Base-by-base conservation (phyloP, 495 filamentous ascomycete genomes). In the Hypoxylon rickii region DNA sequence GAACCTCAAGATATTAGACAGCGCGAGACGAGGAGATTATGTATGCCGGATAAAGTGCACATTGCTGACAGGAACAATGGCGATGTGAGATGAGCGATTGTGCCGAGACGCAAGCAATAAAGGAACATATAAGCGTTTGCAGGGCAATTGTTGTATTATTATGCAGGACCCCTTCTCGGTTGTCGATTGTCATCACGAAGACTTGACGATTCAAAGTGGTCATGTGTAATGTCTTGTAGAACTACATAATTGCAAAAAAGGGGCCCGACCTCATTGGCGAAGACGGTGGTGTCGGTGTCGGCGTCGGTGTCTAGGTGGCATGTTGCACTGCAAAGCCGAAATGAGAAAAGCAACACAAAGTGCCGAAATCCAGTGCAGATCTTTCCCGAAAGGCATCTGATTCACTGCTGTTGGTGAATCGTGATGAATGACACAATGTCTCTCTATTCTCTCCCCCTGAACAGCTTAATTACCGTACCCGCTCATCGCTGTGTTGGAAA, bases 291-390 rank as follows among this genome's bases (percentile, higher is more conserved):
- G 38, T 61, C 26, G 39, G 16, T n/a, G n/a, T n/a, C n/a, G n/a
- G n/a, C n/a, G n/a, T n/a, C n/a, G n/a, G n/a, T 56, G 37, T 56
- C 48, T 59, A 59, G 55, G 60, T 59, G 55, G 60, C 54, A 55
- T 56, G 63, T 58, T 63, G 52, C 65, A 55, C 52, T 59, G 55
- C 56, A 42, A 56, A 58, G 40, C 63, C 63, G 59, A 68, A 64
- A 59, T 58, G 44, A 61, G 59, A 55, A 52, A 63, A 60, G 55
- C 29, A 55, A 66, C 43, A 46, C 55, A 68, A 64, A 66, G 49
- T 56, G 59, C 63, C 59, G 56, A 69, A 62, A 51, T 63, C 54
- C 29, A 58, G 31, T 46, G 60, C 53, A 61, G 63, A 69, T 65
- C 58, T 48, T 54, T 50, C 55, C 61, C 17, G 37, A 55, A 53